phyloP scores from a whole-genome alignment of 2,329 filamentous ascomycete genomes.

The Trichoderma semiorbis region DNA sequence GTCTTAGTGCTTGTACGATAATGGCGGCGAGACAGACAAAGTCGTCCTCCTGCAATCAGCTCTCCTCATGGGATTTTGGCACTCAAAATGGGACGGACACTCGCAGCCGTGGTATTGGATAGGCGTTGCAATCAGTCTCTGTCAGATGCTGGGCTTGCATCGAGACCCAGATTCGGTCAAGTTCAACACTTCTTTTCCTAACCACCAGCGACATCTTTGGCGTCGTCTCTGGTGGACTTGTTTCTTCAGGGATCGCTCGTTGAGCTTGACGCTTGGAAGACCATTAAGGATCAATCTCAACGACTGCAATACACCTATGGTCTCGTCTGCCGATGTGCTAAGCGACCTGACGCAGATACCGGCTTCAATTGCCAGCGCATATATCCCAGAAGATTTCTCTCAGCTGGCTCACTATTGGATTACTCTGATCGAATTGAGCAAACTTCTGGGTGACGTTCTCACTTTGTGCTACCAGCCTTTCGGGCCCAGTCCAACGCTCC shows the following conservation, averaged over 20 bases:
- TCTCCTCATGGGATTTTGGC: constrained; percentile 12
- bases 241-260: constrained; percentile 3
- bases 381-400: neutral
- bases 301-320: constrained; percentile 4
- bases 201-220: neutral
- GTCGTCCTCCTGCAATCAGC: neutral
- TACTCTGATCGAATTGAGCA: neutral
- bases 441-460: neutral
- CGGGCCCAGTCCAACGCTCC: neutral
- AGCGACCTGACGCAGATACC: neutral
- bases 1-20: neutral
- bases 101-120: constrained; percentile 11
- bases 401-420: constrained; percentile 5
- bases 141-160: constrained; percentile 1
- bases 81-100: neutral
- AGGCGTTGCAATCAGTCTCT: constrained; percentile 7
- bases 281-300: neutral
- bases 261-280: neutral
- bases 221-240: constrained; percentile 11
- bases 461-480: neutral
- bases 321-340: neutral
- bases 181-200: neutral
- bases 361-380: neutral
- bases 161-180: neutral
- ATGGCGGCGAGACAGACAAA: neutral